A percentile compares a stretch with the other conserved stretches of the same genome.
phyloP scores from a whole-genome alignment of 2,329 filamentous ascomycete genomes.

The Botryosphaeria dothidea region DNA sequence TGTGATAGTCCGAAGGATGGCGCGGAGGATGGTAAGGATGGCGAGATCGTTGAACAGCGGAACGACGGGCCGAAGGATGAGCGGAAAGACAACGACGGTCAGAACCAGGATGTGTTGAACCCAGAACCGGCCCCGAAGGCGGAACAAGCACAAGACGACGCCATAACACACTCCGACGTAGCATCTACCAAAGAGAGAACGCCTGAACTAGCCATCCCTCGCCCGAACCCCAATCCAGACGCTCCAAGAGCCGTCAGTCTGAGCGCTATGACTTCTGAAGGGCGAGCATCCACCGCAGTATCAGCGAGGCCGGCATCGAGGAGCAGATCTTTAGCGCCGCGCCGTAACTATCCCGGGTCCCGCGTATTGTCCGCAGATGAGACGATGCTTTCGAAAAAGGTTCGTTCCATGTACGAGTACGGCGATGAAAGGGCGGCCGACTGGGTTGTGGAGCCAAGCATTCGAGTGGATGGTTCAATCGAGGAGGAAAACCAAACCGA shows the following conservation, averaged over 20 bases:
- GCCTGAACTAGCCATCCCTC: neutral
- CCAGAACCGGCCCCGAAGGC: neutral
- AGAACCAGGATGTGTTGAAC: neutral
- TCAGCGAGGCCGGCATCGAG: neutral
- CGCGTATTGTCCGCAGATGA: slow-evolving; percentile 64
- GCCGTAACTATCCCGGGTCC: slow-evolving; percentile 25
- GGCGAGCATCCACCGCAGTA: neutral
- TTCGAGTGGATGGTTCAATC: slow-evolving; percentile 17
- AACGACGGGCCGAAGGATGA: neutral
- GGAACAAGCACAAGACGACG: neutral
- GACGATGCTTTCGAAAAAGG: slow-evolving; percentile 62
- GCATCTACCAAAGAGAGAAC: neutral
- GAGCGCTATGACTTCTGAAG: slow-evolving; percentile 3
- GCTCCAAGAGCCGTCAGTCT: slow-evolving; percentile 7
- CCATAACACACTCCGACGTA: neutral
- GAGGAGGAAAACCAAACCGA: neutral
- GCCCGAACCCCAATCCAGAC: neutral
- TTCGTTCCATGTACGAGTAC: slow-evolving; percentile 64
- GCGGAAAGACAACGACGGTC: neutral
- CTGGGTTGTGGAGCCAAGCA: slow-evolving; percentile 32
- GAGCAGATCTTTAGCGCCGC: slow-evolving; percentile 8
- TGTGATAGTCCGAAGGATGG: neutral
- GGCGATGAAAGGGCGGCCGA: slow-evolving; percentile 58
- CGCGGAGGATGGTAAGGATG: neutral
- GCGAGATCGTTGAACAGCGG: slow-evolving; percentile 11